Conservation (phyloP, 352 stramenopile species). For the Globisporangium emineosum region DNA sequence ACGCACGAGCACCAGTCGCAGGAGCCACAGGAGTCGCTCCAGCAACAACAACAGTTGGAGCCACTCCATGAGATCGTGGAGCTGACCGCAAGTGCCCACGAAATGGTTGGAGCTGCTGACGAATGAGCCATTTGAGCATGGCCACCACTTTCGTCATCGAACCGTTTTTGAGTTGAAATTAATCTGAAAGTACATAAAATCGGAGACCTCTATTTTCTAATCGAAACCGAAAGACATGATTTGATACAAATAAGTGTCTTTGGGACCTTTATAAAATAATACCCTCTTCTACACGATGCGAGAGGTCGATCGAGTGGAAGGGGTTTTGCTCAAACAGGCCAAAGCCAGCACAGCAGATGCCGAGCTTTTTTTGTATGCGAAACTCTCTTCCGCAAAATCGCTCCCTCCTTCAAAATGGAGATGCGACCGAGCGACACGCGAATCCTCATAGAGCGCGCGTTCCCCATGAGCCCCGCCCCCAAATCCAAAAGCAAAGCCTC, state of each 20-base stretch:
- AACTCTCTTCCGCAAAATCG: conserved; percentile 3
- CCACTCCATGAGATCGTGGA: background rate
- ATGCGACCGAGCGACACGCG: conserved; percentile 3
- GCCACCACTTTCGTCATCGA: background rate
- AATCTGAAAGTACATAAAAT: background rate
- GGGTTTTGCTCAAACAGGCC: background rate
- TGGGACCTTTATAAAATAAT: background rate
- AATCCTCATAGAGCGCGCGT: background rate
- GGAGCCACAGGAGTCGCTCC: background rate
- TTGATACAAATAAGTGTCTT: background rate
- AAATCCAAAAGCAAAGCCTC: background rate
- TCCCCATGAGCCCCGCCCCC: background rate
- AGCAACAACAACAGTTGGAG: background rate
- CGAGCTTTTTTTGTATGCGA: no score
- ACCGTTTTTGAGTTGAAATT: conserved; percentile 4
- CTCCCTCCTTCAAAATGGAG: conserved; percentile 2
- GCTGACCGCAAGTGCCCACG: background rate
- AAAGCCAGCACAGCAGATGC: conserved; percentile 4
- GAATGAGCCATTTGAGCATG: no score
- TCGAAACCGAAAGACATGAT: background rate
- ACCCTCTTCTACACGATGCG: background rate
- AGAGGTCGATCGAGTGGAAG: no score
- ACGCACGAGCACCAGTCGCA: background rate
- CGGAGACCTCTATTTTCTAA: background rate
- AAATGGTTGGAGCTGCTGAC: no score